Percentiles rank a stretch among this genome's conserved stretches.
Conservation (phyloP, 805 yeast genomes). For the Monosporozyma yasuniensis region DNA sequence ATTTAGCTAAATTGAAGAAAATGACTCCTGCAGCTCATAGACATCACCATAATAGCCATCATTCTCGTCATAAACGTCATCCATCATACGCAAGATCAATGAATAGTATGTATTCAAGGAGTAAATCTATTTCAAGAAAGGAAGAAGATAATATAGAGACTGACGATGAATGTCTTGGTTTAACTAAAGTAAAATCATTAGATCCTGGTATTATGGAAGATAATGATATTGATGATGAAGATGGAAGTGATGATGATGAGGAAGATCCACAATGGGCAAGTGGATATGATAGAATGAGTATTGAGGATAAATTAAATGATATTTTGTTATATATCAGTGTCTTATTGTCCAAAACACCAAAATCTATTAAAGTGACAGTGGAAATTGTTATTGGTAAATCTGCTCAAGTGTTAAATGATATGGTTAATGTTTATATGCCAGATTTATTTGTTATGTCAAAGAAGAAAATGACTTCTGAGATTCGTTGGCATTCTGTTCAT, state of each 20-base stretch:
- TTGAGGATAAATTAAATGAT: conserved; percentile 17
- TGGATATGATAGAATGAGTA: conserved; percentile 22
- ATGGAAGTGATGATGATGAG: neutral
- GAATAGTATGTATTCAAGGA: conserved; percentile 3
- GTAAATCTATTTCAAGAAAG: conserved; percentile 7
- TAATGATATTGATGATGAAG: neutral
- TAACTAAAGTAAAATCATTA: neutral
- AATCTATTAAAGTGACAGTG: conserved; percentile 26
- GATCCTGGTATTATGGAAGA: neutral
- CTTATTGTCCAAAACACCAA: conserved; percentile 11
- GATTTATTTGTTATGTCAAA: conserved; percentile 24
- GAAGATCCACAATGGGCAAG: conserved; percentile 22
- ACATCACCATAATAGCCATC: neutral
- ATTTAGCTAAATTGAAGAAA: conserved; percentile 18
- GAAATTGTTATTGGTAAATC: conserved; percentile 28
- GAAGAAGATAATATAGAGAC: neutral
- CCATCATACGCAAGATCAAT: neutral
- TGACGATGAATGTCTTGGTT: neutral
- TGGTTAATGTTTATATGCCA: conserved; percentile 28
- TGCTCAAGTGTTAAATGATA: conserved; percentile 18
- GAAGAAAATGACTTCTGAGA: conserved; percentile 17
- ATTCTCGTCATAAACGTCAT: neutral
- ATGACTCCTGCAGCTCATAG: neutral
- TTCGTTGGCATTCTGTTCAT: conserved; percentile 20
- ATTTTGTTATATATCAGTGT: conserved; percentile 15